Conservation (phyloP, 441 rosid genomes). For the Adansonia gregorii region DNA sequence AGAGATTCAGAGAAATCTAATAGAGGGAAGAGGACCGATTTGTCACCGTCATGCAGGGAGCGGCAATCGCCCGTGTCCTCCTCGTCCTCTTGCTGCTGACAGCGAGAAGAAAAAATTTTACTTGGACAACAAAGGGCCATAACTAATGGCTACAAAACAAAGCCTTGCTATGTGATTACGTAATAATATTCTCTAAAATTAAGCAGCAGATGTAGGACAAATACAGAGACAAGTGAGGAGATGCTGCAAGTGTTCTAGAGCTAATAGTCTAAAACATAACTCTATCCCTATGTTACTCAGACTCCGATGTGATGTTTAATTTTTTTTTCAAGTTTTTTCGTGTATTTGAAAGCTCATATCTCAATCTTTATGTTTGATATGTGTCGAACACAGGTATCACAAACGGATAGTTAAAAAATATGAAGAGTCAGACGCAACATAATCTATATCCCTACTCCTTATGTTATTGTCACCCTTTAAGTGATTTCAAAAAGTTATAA, state of each 20-base stretch:
- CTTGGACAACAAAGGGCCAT: background rate
- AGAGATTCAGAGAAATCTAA: background rate
- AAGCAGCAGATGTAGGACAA: background rate
- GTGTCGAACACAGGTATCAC: too few species aligned
- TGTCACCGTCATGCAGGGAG: background rate
- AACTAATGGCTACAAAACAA: background rate
- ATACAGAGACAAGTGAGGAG: background rate
- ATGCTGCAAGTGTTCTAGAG: background rate
- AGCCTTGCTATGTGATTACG: background rate
- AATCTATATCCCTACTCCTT: background rate
- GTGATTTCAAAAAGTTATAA: too few species aligned
- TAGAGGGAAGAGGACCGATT: background rate
- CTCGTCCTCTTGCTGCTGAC: background rate
- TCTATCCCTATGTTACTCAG: background rate
- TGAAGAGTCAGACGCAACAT: too few species aligned
- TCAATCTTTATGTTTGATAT: too few species aligned
- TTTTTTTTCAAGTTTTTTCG: too few species aligned
- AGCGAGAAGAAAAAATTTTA: background rate
- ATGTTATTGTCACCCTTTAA: background rate
- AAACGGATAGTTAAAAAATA: too few species aligned
- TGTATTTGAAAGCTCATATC: too few species aligned
- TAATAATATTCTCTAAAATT: too few species aligned
- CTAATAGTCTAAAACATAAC: background rate
- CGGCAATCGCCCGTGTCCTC: background rate
- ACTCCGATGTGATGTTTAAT: too few species aligned